phyloP scores from a whole-genome alignment of 148 eudicot species.

The Simmondsia chinensis region DNA sequence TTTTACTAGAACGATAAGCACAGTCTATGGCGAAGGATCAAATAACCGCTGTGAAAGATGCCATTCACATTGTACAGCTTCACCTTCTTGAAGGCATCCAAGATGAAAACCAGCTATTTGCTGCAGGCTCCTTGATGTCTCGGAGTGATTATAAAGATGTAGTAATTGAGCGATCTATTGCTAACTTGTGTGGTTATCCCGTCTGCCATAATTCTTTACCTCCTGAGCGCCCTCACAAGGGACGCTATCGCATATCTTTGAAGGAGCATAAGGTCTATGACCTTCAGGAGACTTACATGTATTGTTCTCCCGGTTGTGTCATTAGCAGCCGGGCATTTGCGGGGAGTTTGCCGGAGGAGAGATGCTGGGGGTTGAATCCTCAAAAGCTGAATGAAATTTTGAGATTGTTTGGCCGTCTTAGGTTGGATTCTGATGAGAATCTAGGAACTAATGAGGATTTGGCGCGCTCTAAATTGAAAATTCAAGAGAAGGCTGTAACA shows the following conservation, averaged over 20 bases:
- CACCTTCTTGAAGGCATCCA: constrained; percentile 62
- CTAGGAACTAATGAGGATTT: constrained; percentile 30
- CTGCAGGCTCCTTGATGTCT: constrained; percentile 63
- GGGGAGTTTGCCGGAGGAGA: constrained; percentile 54
- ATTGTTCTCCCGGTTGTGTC: constrained; percentile 66
- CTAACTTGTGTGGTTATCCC: constrained; percentile 69
- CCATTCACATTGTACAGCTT: constrained; percentile 61
- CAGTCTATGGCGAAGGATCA: constrained; percentile 41
- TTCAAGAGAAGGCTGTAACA: constrained; percentile 49
- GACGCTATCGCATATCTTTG: constrained; percentile 66
- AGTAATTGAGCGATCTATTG: constrained; percentile 74
- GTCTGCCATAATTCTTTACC: constrained; percentile 63
- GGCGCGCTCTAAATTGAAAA: constrained; percentile 43
- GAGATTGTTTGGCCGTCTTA: constrained; percentile 39
- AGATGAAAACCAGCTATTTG: constrained; percentile 45
- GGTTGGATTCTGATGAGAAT: constrained; percentile 23
- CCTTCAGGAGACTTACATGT: constrained; percentile 71
- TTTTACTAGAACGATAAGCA: too few relatives aligned
- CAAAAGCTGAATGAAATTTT: constrained; percentile 42
- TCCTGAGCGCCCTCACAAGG: constrained; percentile 40
- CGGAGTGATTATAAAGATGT: constrained; percentile 69
- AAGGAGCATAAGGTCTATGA: constrained; percentile 96
- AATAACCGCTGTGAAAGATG: constrained; percentile 41
- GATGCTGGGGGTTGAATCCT: constrained; percentile 37
- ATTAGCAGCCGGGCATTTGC: constrained; percentile 60